These are phyloP conservation scores for Calophaca sinica DNA, from an alignment of 306 rosid species.

Conservation along the genomic window DNA sequence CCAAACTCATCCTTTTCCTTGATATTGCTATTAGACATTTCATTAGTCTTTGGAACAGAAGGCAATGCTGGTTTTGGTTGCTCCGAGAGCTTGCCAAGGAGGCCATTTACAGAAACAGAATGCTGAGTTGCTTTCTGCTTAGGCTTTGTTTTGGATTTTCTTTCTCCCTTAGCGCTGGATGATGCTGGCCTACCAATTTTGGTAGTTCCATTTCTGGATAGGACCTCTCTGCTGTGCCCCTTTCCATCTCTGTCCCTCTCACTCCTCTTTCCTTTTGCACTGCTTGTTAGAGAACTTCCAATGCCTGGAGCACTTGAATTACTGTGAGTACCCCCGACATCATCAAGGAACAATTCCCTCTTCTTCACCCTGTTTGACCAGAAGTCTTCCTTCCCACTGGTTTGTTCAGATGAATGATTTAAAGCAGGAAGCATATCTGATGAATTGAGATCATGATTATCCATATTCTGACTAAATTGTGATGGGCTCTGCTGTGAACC, in stretches of 20 bases:
- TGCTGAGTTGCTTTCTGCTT: slow-evolving; percentile 92
- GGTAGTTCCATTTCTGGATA: slow-evolving; percentile 83
- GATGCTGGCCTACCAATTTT: slow-evolving; percentile 87
- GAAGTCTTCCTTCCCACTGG: slow-evolving; percentile 70
- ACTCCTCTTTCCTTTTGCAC: slow-evolving; percentile 96
- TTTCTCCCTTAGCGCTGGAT: slow-evolving; percentile 81
- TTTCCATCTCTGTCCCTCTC: slow-evolving; percentile 99
- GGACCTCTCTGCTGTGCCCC: slow-evolving; percentile 85
- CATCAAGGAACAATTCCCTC: slow-evolving; percentile 95
- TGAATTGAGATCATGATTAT: slow-evolving; percentile 65
- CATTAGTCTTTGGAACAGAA: slow-evolving; percentile 71
- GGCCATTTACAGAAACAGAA: slow-evolving; percentile 96
- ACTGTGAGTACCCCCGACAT: slow-evolving; percentile 71
- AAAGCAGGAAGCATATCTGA: slow-evolving; percentile 67
- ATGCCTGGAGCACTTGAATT: slow-evolving; percentile 66
- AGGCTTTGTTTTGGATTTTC: slow-evolving; percentile 94
- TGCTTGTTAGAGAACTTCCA: slow-evolving; percentile 78
- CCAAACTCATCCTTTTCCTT: slow-evolving; percentile 74
- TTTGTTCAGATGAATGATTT: slow-evolving; percentile 69
- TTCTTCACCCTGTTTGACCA: slow-evolving; percentile 94
- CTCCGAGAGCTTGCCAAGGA: slow-evolving; percentile 82
- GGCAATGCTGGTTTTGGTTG: slow-evolving; percentile 74
- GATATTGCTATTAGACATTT: slow-evolving; percentile 59
- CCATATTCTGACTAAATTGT: slow-evolving; percentile 73
- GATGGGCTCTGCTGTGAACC: slow-evolving; percentile 86